Percentiles rank a stretch among this genome's conserved stretches.
Conservation (phyloP, 495 filamentous ascomycete species). For the Copromyces sp. region DNA sequence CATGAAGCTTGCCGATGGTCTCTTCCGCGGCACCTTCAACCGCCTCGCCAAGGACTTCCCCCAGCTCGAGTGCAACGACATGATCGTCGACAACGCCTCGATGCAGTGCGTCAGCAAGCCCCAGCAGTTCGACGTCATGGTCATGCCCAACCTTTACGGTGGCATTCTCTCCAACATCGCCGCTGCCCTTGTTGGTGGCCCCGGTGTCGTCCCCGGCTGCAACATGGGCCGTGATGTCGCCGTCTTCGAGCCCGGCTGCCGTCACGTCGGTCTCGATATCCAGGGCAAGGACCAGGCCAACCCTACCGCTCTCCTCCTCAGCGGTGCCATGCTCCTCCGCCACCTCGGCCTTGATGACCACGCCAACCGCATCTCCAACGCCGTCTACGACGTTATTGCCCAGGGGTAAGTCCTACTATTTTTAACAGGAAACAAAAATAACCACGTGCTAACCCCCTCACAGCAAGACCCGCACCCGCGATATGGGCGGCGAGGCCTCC, state of each 20-base stretch:
- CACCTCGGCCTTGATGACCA: constrained; percentile 96
- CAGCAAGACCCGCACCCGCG: constrained; percentile 75
- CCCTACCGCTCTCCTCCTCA: constrained; percentile 89
- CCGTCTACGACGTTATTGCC: constrained; percentile 89
- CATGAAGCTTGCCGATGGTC: constrained; percentile 98
- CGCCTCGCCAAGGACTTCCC: constrained; percentile 87
- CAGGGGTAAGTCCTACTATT: constrained; percentile 62
- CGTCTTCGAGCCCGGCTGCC: constrained; percentile 96
- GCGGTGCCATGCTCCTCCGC: constrained; percentile 89
- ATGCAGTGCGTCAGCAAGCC: constrained; percentile 96
- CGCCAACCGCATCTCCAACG: constrained; percentile 95
- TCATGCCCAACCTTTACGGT: constrained; percentile 99
- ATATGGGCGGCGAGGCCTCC: constrained; percentile 85
- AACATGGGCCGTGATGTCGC: constrained; percentile 99
- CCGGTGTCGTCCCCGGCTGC: constrained; percentile 93
- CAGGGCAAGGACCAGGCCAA: constrained; percentile 98
- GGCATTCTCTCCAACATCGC: constrained; percentile 98
- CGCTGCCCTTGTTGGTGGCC: constrained; percentile 94
- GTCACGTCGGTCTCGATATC: constrained; percentile 97
- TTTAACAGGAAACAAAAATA: background rate
- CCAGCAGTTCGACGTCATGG: constrained; percentile 99
- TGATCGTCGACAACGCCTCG: constrained; percentile 99
- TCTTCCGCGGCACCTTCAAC: constrained; percentile 96
- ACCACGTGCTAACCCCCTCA: constrained; percentile 20
- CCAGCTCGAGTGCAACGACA: constrained; percentile 87